These are phyloP conservation scores for Fonsecaea monophora DNA, from an alignment of 2,329 filamentous ascomycete genomes.

Conservation along the genomic window DNA sequence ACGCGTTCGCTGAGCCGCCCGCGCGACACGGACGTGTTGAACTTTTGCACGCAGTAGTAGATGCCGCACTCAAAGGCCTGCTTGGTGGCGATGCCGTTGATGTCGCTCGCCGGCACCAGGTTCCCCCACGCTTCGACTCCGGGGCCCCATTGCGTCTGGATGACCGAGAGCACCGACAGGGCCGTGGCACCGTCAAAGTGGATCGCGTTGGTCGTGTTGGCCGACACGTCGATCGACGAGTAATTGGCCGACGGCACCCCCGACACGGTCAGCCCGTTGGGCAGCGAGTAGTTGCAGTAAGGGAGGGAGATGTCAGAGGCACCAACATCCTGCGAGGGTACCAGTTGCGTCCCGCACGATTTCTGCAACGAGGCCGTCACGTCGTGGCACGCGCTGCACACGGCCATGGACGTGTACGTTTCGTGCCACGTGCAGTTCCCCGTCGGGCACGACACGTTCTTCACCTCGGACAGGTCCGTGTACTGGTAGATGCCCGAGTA, in stretches of 20 bases:
- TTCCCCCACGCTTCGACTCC: background rate
- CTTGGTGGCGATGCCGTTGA: conserved; percentile 1
- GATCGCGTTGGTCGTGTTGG: background rate
- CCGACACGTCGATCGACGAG: conserved; percentile 5
- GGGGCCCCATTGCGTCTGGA: conserved; percentile 6
- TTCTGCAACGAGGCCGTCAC: conserved; percentile 7
- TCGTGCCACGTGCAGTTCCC: conserved; percentile 26
- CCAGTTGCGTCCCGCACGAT: conserved; percentile 11
- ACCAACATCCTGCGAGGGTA: background rate
- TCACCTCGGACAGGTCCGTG: conserved; percentile 8
- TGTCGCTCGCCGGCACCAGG: background rate
- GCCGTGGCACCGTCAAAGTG: conserved; percentile 8
- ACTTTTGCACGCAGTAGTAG: conserved; percentile 24
- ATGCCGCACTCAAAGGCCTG: conserved; percentile 18
- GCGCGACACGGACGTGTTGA: conserved; percentile 11
- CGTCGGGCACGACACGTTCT: conserved; percentile 16
- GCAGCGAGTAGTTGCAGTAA: conserved; percentile 23
- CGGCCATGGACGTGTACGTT: conserved; percentile 18
- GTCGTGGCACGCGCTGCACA: conserved; percentile 21
- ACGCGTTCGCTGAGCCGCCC: conserved; percentile 13
- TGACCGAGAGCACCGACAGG: conserved; percentile 13
- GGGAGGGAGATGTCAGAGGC: conserved; percentile 5
- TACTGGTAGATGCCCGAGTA: conserved; percentile 22
- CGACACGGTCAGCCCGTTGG: conserved; percentile 13
- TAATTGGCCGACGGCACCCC: conserved; percentile 11